Conservation (phyloP, 306 rosid genomes). For the Leucaena leucocephala region DNA sequence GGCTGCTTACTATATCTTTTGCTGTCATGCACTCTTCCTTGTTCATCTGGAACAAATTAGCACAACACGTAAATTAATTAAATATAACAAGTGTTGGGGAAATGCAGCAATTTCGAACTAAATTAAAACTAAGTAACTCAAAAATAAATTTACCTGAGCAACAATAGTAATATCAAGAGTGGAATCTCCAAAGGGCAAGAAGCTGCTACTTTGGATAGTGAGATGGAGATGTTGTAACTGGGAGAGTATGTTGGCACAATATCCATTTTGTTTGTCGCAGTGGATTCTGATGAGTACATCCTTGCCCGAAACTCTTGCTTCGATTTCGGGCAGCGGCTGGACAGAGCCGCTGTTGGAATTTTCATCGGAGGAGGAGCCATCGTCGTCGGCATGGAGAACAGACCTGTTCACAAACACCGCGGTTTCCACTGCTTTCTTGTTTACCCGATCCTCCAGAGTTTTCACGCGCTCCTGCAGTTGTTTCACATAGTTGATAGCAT, state of each 20-base stretch:
- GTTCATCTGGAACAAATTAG: constrained; percentile 60
- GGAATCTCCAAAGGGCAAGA: constrained; percentile 64
- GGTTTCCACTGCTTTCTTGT: constrained; percentile 52
- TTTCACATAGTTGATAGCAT: constrained; percentile 65
- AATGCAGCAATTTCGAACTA: not conserved
- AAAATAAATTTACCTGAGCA: constrained; percentile 56
- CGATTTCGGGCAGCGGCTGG: constrained; percentile 61
- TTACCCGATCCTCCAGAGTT: constrained; percentile 57
- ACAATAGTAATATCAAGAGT: constrained; percentile 65
- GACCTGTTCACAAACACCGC: constrained; percentile 53
- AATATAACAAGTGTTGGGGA: not conserved
- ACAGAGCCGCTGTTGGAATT: constrained; percentile 33
- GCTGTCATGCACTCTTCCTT: constrained; percentile 52
- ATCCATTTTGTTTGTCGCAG: constrained; percentile 56
- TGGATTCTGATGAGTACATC: constrained; percentile 68
- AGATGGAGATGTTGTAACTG: constrained; percentile 59
- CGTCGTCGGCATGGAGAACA: constrained; percentile 41
- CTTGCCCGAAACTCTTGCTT: constrained; percentile 65
- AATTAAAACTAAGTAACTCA: not conserved
- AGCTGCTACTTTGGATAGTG: constrained; percentile 55
- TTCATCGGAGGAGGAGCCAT: constrained; percentile 48
- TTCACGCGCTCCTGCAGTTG: constrained; percentile 62
- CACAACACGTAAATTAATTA: not conserved
- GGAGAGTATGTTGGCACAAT: constrained; percentile 40
- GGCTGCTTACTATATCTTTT: constrained; percentile 54